phyloP scores from a whole-genome alignment of 495 filamentous ascomycete species.

The Xylaria longipes region DNA sequence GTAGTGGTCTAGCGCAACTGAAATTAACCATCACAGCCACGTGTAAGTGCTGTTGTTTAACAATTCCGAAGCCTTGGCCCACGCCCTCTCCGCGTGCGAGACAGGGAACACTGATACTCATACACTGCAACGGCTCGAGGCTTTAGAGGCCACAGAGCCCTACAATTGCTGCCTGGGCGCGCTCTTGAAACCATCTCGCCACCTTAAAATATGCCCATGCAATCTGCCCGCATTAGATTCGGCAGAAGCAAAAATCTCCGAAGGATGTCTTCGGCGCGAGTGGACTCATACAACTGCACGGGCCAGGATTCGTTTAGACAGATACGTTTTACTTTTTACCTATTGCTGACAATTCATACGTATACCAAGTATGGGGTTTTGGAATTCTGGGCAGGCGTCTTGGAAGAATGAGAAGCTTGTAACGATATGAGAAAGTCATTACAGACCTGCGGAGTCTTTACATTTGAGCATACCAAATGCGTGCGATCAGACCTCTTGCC shows the following conservation, averaged over 20 bases:
- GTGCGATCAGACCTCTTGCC: conserved; percentile 17
- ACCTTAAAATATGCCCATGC: conserved; percentile 6
- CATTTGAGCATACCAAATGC: conserved; percentile 4
- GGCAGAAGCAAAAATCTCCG: conserved; percentile 19
- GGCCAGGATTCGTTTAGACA: conserved; percentile 1
- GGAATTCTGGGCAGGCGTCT: conserved; percentile 1
- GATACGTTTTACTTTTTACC: neutral
- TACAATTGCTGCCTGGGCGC: neutral
- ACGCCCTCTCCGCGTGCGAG: neutral
- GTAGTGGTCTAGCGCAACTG: neutral
- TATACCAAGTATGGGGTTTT: neutral
- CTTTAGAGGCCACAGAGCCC: neutral
- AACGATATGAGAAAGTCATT: neutral
- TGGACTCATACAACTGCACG: conserved; percentile 9
- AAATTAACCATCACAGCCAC: neutral
- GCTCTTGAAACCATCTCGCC: conserved; percentile 5
- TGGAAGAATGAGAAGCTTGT: conserved; percentile 8
- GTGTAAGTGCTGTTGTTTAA: neutral
- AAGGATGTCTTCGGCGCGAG: conserved; percentile 4
- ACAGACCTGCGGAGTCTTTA: conserved; percentile 4
- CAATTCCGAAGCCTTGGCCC: neutral
- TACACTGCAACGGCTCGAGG: neutral
- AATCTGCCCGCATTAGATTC: conserved; percentile 17
- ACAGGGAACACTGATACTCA: neutral
- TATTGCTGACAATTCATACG: conserved; percentile 22